These are phyloP conservation scores for Diospyros lotus DNA, from an alignment of 148 eudicot genomes.

Conservation along the genomic window DNA sequence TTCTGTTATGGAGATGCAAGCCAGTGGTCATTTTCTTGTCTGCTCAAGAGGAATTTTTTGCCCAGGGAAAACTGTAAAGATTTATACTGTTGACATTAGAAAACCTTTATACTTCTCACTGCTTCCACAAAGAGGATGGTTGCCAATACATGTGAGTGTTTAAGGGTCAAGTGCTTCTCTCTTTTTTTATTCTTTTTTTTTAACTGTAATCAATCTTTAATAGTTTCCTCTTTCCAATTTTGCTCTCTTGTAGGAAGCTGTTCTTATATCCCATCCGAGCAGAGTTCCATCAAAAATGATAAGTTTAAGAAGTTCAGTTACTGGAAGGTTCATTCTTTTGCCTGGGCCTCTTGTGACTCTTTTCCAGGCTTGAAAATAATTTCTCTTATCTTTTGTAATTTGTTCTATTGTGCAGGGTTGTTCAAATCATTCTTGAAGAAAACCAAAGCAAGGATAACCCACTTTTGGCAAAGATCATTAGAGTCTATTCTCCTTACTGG, in stretches of 20 bases:
- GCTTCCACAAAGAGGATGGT: slow-evolving; percentile 96
- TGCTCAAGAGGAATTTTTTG: slow-evolving; percentile 75
- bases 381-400: slow-evolving; percentile 4
- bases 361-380: neutral
- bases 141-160: slow-evolving; percentile 67
- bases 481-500: slow-evolving; percentile 91
- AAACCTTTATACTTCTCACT: slow-evolving; percentile 72
- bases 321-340: slow-evolving; percentile 60
- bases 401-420: slow-evolving; percentile 50
- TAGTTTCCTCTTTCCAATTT: neutral
- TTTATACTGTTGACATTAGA: slow-evolving; percentile 70
- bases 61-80: slow-evolving; percentile 75
- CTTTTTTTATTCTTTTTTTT: slow-evolving; percentile 1
- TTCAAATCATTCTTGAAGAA: slow-evolving; percentile 80
- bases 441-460: slow-evolving; percentile 55
- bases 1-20: slow-evolving; percentile 87
- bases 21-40: slow-evolving; percentile 62
- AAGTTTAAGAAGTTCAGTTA: slow-evolving; percentile 64
- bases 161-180: neutral
- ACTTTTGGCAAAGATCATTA: slow-evolving; percentile 52
- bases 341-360: neutral
- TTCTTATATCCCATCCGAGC: slow-evolving; percentile 74
- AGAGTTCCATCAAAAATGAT: slow-evolving; percentile 50
- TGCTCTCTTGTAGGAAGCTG: slow-evolving; percentile 61
- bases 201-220: neutral